Base-by-base conservation (phyloP, 331 rosid species). In the Pyracantha coccinea region DNA sequence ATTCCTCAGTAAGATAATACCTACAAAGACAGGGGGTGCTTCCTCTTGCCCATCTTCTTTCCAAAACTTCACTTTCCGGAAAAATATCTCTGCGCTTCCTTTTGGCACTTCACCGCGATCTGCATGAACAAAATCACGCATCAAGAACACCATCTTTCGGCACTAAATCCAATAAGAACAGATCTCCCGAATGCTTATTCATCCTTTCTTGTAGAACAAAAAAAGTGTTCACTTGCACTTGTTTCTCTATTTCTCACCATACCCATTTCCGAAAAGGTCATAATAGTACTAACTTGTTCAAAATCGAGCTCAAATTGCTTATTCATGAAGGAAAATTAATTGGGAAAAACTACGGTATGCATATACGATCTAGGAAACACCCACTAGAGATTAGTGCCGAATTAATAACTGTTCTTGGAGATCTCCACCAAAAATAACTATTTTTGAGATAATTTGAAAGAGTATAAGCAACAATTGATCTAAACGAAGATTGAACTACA, bases 21-120 rank as follows among this genome's bases (percentile, higher is more conserved):
- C 94, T 87, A 92, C 96, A 92, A 92, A 92, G 94, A 92, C 89
- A 90, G 97, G 97, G 33, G 97, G 97, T 77, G 97, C 96, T 74
- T 92, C 97, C 80, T 85, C 88, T 79, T 87, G 80, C 58, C 88
- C 94, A 6, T 86, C 97, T 29, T 92, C 96, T 79, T 85, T 90
- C 97, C 97, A 92, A 77, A 92, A 92, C 79, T 90, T 92, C 53
- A 90, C 96, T 81, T 87, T 92, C 67, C 97, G 88, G 77, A 92
- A 92, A 83, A 88, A 90, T 85, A 92, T 84, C 87, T 92, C 96
- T 1, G 94, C 89, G 59, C 89, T 86, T 47, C 89, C 97, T 76
- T 88, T 92, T 44, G 77, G 89, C 17, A 87, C 88, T 78, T 88
- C 97, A 35, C 96, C 94, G 16, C 96, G 92, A 72, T 92, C 97